phyloP scores from a whole-genome alignment of 164 flowering plant genomes.

The Tetracentron sinense region DNA sequence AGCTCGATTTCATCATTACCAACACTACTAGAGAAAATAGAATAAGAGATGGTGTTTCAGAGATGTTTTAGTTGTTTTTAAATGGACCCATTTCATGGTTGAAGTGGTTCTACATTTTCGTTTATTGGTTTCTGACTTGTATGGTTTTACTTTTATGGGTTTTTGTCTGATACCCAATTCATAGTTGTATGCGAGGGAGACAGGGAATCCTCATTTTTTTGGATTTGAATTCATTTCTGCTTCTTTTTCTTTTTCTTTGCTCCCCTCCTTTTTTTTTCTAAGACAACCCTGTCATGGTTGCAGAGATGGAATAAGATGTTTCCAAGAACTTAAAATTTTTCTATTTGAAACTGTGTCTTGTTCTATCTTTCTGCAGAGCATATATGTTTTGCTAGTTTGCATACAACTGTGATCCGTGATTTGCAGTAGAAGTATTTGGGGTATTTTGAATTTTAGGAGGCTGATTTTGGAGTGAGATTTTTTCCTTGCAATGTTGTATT shows the following conservation, averaged over 20 bases:
- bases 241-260: conserved; percentile 7
- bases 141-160: background rate
- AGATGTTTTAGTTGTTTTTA: conserved; percentile 3
- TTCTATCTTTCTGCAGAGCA: background rate
- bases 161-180: background rate
- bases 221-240: conserved; percentile 5
- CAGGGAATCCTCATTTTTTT: background rate
- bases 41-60: conserved; percentile 19
- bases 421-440: background rate
- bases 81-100: conserved; percentile 12
- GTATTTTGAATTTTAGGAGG: background rate
- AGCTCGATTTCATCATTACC: conserved; percentile 42
- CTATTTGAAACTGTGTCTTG: background rate
- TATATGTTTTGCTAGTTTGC: background rate
- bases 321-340: background rate
- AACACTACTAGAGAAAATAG: conserved; percentile 13
- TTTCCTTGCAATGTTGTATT: background rate
- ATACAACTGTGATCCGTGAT: background rate
- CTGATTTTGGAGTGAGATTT: too few relatives aligned
- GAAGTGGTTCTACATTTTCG: conserved; percentile 3
- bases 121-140: background rate
- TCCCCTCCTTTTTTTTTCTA: too few relatives aligned
- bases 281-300: conserved; percentile 5
- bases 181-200: background rate
- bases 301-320: background rate